Percentiles rank a stretch among this genome's conserved stretches.
phyloP scores from a whole-genome alignment of 495 filamentous ascomycete genomes.

The Penicillium odoratum region DNA sequence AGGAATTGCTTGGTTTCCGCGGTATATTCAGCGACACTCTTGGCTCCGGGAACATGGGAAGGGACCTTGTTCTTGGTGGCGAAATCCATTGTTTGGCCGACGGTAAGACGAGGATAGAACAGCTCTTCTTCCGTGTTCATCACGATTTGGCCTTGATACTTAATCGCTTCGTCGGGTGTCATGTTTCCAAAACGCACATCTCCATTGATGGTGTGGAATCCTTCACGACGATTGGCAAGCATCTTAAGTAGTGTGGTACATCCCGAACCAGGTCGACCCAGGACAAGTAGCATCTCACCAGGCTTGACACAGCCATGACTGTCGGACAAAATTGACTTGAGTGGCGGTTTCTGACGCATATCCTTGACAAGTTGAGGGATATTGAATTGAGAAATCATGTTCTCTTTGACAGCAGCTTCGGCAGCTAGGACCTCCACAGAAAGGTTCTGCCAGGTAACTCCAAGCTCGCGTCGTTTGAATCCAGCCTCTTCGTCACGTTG shows the following conservation, averaged over 20 bases:
- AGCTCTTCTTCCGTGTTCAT: conserved; percentile 60
- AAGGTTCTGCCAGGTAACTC: conserved; percentile 55
- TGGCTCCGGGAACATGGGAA: conserved; percentile 26
- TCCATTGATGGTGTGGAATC: conserved; percentile 55
- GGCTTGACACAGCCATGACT: conserved; percentile 72
- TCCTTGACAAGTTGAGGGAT: conserved; percentile 15
- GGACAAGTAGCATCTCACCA: conserved; percentile 73
- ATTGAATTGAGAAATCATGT: conserved; percentile 57
- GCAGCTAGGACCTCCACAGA: conserved; percentile 42
- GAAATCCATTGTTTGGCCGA: conserved; percentile 61
- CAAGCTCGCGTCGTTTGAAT: conserved; percentile 47
- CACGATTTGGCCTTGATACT: conserved; percentile 48
- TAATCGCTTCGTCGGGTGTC: conserved; percentile 16
- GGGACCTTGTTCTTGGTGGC: conserved; percentile 50
- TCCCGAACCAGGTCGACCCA: conserved; percentile 68
- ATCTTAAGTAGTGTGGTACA: conserved; percentile 73
- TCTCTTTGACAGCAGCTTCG: conserved; percentile 50
- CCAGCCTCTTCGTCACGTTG: conserved; percentile 45
- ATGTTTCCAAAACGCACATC: conserved; percentile 61
- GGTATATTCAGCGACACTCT: conserved; percentile 50
- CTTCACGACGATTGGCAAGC: conserved; percentile 65
- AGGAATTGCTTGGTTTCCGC: conserved; percentile 70
- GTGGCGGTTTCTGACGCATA: background rate
- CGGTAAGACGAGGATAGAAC: conserved; percentile 60
- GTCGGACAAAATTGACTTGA: conserved; percentile 53